Conservation (phyloP, 768 basidiomycete genomes). For the Lyophyllum semitale region DNA sequence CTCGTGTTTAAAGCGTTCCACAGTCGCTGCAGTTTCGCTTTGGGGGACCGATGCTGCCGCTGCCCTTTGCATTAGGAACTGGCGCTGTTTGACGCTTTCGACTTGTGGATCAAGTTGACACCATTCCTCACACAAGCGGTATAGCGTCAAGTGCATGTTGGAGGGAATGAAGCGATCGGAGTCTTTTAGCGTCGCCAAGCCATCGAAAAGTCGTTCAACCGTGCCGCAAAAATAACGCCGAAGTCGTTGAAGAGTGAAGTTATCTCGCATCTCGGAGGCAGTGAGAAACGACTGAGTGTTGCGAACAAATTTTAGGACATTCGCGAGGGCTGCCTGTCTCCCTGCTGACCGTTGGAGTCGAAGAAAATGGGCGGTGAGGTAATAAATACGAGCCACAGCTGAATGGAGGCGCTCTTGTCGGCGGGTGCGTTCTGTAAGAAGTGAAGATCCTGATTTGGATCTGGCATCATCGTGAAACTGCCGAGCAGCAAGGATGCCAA, state of each 20-base stretch:
- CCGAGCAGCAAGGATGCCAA: constrained; percentile 43
- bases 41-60: constrained; percentile 58
- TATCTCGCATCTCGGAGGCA: constrained; percentile 70
- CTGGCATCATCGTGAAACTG: constrained; percentile 68
- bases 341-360: constrained; percentile 69
- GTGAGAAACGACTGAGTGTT: constrained; percentile 81
- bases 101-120: constrained; percentile 81
- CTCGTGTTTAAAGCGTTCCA: constrained; percentile 69
- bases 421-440: constrained; percentile 57
- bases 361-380: constrained; percentile 77
- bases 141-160: constrained; percentile 77
- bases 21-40: constrained; percentile 48
- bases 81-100: constrained; percentile 69
- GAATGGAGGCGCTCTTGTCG: constrained; percentile 81
- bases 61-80: constrained; percentile 71
- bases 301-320: constrained; percentile 84
- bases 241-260: constrained; percentile 74
- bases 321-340: constrained; percentile 71
- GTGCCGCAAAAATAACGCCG: constrained; percentile 91
- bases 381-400: constrained; percentile 87
- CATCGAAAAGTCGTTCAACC: constrained; percentile 84
- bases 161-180: constrained; percentile 76
- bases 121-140: constrained; percentile 91
- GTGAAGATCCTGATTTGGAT: constrained; percentile 45
- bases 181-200: constrained; percentile 65